Evolutionary conservation across 495 filamentous ascomycete genomes (phyloP), one percentile per base, ranked within the genome.

Genomic region (Mytilinidion resinicola): DNA sequence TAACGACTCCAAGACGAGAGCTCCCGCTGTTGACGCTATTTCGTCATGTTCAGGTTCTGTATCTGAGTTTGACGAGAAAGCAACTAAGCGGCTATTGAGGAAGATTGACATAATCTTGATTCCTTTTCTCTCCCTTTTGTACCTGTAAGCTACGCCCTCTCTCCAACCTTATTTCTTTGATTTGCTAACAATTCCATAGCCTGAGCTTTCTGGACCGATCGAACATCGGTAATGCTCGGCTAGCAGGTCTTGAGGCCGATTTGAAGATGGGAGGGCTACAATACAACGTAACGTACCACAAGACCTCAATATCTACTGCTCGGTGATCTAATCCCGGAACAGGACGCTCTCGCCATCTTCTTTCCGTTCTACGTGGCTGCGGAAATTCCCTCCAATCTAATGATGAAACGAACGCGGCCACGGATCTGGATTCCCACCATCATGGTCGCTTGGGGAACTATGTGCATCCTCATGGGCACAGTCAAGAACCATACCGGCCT

Each of bases 361-460:
- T 64, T 64, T 20, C 62, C 62, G 9, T 64, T 64, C 36, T 64
- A 64, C 39, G 62, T 64, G 3, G 46, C 59, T 14, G 62, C 57
- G 11, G 62, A 60, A 20, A 64, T 64, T 15, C 62, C 62, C 1
- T 64, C 62, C 10, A 64, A 64, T 36, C 46, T 64, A 1, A 60
- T 64, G 52, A 60, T 64, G 62, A 60, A 56, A 52, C 64, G 62
- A 14, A 54, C 42, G 6, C 53, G 59, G 19, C 61, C 61, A 12
- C 51, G 70, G 30, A 65, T 82, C 49, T 85, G 81, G 81, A 66
- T 84, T 44, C 78, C 83, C 9, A 73, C 75, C 34, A 72, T 84
- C 44, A 79, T 80, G 55, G 63, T 82, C 19, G 61, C 71, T 15
- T 87, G 82, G 82, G 82, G 80, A 3, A 61, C 70, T 15, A 58